Evolutionary conservation across 2,329 filamentous ascomycete species (phyloP).

Genomic region (Fusarium sulawesiense): DNA sequence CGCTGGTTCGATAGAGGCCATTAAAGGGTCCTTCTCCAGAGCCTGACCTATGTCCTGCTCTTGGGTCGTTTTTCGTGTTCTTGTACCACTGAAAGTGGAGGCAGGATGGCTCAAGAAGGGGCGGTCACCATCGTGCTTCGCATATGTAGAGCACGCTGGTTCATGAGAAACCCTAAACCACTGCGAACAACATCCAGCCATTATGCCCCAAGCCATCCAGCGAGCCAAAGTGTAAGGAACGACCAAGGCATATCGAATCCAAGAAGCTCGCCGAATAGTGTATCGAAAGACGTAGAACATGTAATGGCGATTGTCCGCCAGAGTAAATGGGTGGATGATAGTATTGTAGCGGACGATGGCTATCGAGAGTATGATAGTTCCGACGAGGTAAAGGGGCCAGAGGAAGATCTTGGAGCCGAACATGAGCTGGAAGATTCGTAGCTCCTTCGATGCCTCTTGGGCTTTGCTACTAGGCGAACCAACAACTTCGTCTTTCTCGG

Average conservation of each 20-base stretch:
- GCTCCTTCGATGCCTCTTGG: slow-evolving; percentile 15
- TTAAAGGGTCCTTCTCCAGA: slow-evolving; percentile 44
- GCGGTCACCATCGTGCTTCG: not conserved
- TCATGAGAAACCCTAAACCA: slow-evolving; percentile 31
- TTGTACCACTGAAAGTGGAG: slow-evolving; percentile 17
- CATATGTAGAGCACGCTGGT: slow-evolving; percentile 32
- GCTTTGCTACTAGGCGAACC: not conserved
- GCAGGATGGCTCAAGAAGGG: slow-evolving; percentile 50
- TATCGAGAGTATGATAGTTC: slow-evolving; percentile 53
- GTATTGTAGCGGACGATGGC: slow-evolving; percentile 82
- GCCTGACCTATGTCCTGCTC: slow-evolving; percentile 22
- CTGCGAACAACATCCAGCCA: slow-evolving; percentile 60
- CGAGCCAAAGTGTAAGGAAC: slow-evolving; percentile 77
- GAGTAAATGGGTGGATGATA: slow-evolving; percentile 92
- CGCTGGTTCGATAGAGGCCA: slow-evolving; percentile 48
- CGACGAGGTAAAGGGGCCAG: slow-evolving; percentile 51
- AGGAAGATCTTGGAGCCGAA: slow-evolving; percentile 52
- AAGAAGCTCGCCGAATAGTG: slow-evolving; percentile 74
- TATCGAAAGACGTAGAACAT: slow-evolving; percentile 96
- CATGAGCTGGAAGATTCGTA: slow-evolving; percentile 21
- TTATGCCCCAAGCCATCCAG: slow-evolving; percentile 73
- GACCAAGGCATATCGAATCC: slow-evolving; percentile 74
- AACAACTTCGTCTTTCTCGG: not conserved
- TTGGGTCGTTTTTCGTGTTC: slow-evolving; percentile 19
- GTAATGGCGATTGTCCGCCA: slow-evolving; percentile 97